Percentiles rank a stretch among this genome's conserved stretches.
Conservation (phyloP, 2,329 filamentous ascomycete genomes). For the Davidsoniella australis region DNA sequence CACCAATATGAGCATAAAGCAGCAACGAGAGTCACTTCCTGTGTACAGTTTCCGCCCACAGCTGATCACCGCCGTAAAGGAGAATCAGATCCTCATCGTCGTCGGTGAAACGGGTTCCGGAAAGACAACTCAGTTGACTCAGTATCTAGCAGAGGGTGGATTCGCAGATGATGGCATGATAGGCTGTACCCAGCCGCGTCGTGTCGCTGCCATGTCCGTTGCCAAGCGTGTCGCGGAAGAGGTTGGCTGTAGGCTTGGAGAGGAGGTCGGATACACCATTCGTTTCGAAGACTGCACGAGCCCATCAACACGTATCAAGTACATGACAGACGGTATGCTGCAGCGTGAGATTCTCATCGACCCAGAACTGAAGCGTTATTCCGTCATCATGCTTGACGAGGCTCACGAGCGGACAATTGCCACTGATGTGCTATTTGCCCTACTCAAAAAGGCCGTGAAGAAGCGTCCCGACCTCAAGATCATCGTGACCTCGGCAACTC, state of each 20-base stretch:
- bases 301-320: constrained; percentile 84
- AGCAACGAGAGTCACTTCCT: constrained; percentile 78
- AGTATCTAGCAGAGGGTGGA: constrained; percentile 84
- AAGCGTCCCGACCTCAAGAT: constrained; percentile 75
- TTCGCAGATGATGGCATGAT: constrained; percentile 80
- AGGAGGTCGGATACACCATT: constrained; percentile 93
- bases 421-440: constrained; percentile 84
- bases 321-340: constrained; percentile 99
- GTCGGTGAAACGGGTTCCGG: constrained; percentile 95
- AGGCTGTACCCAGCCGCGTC: constrained; percentile 89
- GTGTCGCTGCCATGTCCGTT: constrained; percentile 94
- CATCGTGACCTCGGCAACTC: constrained; percentile 89
- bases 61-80: constrained; percentile 68
- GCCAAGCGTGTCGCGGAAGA: constrained; percentile 94
- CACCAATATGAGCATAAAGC: constrained; percentile 82
- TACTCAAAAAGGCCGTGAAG: constrained; percentile 86
- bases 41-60: constrained; percentile 79
- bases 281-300: constrained; percentile 92
- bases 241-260: constrained; percentile 76
- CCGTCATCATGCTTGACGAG: constrained; percentile 95
- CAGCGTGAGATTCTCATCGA: constrained; percentile 89
- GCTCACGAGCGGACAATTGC: constrained; percentile 94
- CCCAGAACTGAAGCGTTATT: constrained; percentile 74
- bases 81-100: constrained; percentile 86
- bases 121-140: constrained; percentile 91